Evolutionary conservation across 2,329 filamentous ascomycete species (phyloP), one percentile per base, ranked within the genome.

Genomic region (Calonectria multiphialidica): DNA sequence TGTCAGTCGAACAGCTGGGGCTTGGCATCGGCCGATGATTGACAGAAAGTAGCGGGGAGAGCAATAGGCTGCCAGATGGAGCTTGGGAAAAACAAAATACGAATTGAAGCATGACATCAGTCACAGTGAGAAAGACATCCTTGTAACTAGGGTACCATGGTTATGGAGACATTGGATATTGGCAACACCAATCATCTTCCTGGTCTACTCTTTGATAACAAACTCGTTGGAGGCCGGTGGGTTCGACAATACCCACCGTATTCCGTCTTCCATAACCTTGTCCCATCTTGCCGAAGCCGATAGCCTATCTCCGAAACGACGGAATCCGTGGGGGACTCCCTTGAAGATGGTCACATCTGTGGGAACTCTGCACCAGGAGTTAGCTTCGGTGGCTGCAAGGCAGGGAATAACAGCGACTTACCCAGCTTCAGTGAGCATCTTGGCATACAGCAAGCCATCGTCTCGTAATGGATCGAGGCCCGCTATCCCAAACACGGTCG

Each of bases 301-400:
- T 10, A 88, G 62, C n/a, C 79, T 81, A 12, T 83, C 81, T 4
- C 84, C 84, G 68, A 85, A 87, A 0, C 79, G 72, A 5, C 81
- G 69, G 25, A 89, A 89, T 0, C 86, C 86, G 80, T 91, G 89
- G 0, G 89, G 89, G 0, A 90, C 79, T 0, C 89, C 89, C 30
- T 82, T 84, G 77, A 90, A 90, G 1, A 90, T 73, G 68, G 85
- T 81, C 0, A 87, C 79, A 66, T 88, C 80, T 0, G 87, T 89
- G 0, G 88, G 85, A 0, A 90, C 87, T 0, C 86, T 87, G 37
- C 12, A 30, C n/a, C 1, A 13, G 25, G 12, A 33, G 53, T 72
- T 33, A 12, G 15, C 23, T 33, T 13, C 3, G 49, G 21, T 30
- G 25, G 9, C 3, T 4, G 33, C n/a, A 40, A 42, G 4, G n/a